Base-by-base conservation (phyloP, 1,284 basidiomycete species). In the Cystobasidium pallidum region DNA sequence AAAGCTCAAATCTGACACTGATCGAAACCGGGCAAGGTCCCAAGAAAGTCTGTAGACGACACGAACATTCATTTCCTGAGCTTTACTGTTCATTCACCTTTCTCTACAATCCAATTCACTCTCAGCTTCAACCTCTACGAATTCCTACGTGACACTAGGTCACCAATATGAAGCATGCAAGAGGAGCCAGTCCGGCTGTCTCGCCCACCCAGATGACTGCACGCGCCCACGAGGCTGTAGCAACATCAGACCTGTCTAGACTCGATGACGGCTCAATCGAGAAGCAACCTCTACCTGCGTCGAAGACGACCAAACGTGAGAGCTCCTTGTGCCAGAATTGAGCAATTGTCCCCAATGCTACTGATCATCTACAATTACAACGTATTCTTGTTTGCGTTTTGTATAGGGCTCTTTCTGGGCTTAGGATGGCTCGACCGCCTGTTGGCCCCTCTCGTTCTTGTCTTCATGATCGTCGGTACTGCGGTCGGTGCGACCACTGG, bases 391-490 rank as follows among this genome's bases (percentile, higher is more conserved):
- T 62, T 62, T 26, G 26, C 59, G 26, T 3, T 62, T 62, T 34
- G 2, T 28, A 43, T 41, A 65, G 63, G 32, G 47, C 63, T 65
- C 26, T 65, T 81, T 55, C 76, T 76, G 34, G 76, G 79, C 1
- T 79, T 85, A 26, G 78, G 80, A 15, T 82, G 82, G 77, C 81
- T 88, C 0, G 91, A 92, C 79, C 85, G 88, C 17, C 83, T 91
- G 0, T 83, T 93, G 1, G 88, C 90, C 0, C 85, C 88, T 0
- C 83, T 87, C 58, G 89, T 94, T 65, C 82, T 94, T 2, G 45
- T 91, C 3, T 86, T 85, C 26, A 93, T 94, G 91, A 86, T 92
- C 55, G 76, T 89, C 24, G 91, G 91, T 0, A 88, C 92, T 11
- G 70, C 70, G 24, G 61, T 72, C 11, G 70, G 70, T n/a, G 70